Evolutionary conservation across 352 stramenopile species (phyloP).

Genomic region (Peronospora belbahrii): DNA sequence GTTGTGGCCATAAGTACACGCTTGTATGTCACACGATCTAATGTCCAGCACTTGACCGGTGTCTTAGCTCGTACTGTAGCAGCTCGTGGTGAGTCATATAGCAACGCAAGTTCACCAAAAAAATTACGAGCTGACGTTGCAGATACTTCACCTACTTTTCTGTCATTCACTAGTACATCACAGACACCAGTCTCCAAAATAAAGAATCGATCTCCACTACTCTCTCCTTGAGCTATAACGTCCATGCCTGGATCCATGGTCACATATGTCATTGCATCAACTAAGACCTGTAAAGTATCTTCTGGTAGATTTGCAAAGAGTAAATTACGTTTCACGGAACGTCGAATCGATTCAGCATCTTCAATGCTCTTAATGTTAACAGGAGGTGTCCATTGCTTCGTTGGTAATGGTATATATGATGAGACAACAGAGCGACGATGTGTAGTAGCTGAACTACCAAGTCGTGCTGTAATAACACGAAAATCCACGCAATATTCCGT

Average conservation of each 20-base stretch:
- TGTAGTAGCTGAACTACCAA: constrained; percentile 25
- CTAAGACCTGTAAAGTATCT: constrained; percentile 53
- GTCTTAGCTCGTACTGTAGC: constrained; percentile 73
- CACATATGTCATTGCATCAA: constrained; percentile 68
- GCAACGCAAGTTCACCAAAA: constrained; percentile 91
- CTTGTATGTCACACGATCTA: constrained; percentile 78
- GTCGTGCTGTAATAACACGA: constrained; percentile 27
- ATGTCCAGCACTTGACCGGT: constrained; percentile 77
- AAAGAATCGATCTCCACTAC: constrained; percentile 85
- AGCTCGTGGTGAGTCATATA: constrained; percentile 87
- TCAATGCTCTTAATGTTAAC: constrained; percentile 42
- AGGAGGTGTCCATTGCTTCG: constrained; percentile 45
- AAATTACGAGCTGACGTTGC: constrained; percentile 52
- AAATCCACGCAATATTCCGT: constrained; percentile 34
- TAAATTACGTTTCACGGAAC: constrained; percentile 51
- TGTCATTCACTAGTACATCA: constrained; percentile 49
- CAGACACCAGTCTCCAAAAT: constrained; percentile 86
- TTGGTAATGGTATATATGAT: constrained; percentile 38
- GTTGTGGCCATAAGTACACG: constrained; percentile 59
- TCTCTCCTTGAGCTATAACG: constrained; percentile 68
- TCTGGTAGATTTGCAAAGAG: constrained; percentile 64
- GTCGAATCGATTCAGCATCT: constrained; percentile 46
- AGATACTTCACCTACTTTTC: constrained; percentile 50
- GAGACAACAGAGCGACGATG: constrained; percentile 55
- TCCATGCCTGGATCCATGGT: constrained; percentile 31